phyloP scores from a whole-genome alignment of 495 filamentous ascomycete species.

The Copromyces sp. region DNA sequence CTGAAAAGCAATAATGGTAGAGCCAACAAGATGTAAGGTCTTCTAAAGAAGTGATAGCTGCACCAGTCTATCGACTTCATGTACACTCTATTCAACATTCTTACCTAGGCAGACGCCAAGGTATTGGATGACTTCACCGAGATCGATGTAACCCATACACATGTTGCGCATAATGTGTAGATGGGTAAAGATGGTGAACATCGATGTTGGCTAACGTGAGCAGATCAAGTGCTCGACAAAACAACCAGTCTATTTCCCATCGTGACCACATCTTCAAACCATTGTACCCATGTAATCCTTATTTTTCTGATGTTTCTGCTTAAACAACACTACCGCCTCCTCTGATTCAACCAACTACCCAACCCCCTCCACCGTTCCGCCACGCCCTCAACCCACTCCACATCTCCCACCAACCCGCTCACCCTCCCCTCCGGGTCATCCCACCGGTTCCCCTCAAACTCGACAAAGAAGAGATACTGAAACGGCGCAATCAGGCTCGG shows the following conservation, averaged over 20 bases:
- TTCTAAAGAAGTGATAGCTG: background rate
- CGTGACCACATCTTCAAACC: background rate
- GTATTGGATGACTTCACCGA: background rate
- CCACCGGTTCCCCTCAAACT: conserved; percentile 56
- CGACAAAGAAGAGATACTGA: conserved; percentile 92
- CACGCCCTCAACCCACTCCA: conserved; percentile 27
- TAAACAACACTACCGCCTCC: conserved; percentile 5
- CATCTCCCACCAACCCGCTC: conserved; percentile 35
- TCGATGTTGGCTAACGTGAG: background rate
- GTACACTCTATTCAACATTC: background rate
- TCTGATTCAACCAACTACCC: conserved; percentile 43
- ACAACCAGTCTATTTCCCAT: background rate
- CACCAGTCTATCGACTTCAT: background rate
- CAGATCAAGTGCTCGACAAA: background rate
- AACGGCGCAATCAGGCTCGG: conserved; percentile 68
- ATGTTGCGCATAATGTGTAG: background rate
- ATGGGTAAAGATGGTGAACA: background rate
- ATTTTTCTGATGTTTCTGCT: background rate
- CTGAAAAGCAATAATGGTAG: background rate
- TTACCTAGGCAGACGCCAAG: background rate
- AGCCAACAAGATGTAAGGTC: background rate
- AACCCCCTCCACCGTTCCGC: conserved; percentile 41
- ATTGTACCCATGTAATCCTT: background rate
- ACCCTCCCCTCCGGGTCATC: conserved; percentile 43
- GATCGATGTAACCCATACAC: background rate